Conservation (phyloP, 495 filamentous ascomycete genomes). For the Xylaria cubensis region DNA sequence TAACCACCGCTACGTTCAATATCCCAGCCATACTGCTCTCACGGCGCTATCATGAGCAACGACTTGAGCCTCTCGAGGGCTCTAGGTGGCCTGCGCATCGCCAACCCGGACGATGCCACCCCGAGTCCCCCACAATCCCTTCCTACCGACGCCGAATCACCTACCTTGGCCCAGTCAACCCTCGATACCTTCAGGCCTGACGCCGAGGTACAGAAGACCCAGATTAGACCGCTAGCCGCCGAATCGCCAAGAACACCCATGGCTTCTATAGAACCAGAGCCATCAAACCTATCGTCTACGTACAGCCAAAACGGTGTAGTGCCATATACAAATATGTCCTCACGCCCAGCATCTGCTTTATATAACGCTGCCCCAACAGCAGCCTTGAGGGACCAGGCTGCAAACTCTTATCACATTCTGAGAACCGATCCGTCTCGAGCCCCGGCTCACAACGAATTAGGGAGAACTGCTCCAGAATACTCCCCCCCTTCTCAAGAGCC, state of each 20-base stretch:
- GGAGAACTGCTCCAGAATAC: constrained; percentile 63
- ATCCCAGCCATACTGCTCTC: background rate
- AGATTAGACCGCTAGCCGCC: constrained; percentile 41
- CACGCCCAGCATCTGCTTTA: constrained; percentile 62
- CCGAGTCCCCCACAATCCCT: constrained; percentile 60
- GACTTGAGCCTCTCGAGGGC: constrained; percentile 92
- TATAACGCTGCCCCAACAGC: constrained; percentile 50
- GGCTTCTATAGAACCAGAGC: constrained; percentile 21
- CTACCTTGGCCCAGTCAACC: constrained; percentile 29
- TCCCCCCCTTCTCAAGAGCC: constrained; percentile 72
- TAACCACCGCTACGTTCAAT: background rate
- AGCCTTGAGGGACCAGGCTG: constrained; percentile 45
- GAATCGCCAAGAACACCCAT: constrained; percentile 35
- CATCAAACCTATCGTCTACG: constrained; percentile 28
- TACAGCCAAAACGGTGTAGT: constrained; percentile 37
- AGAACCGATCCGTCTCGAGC: constrained; percentile 71
- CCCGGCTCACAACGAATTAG: constrained; percentile 61
- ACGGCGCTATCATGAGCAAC: constrained; percentile 71
- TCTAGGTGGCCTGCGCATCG: constrained; percentile 93
- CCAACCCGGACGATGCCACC: constrained; percentile 89
- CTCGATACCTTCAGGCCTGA: constrained; percentile 28
- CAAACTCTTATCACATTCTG: constrained; percentile 56
- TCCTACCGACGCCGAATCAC: constrained; percentile 39
- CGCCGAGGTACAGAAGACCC: constrained; percentile 30
- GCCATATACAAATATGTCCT: constrained; percentile 38